Evolutionary conservation across 176 grass and related monocot species (phyloP), one percentile per base, ranked within the genome.

Genomic region (Zoysia pacifica): DNA sequence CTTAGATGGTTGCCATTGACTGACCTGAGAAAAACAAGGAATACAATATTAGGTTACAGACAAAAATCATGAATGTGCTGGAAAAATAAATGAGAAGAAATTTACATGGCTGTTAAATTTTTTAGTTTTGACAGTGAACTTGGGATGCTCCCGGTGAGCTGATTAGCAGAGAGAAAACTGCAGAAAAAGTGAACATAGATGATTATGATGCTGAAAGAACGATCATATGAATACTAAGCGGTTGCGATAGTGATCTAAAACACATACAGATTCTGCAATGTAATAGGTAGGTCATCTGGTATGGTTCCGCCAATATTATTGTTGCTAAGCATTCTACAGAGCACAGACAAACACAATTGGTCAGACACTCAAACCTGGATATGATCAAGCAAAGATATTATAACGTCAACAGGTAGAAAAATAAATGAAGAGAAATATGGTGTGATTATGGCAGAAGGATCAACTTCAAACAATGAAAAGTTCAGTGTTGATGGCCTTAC

Each of bases 121-220:
- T 39, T 67, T 11, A 99, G 79, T 53, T 91, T 85, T 69, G 97
- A 95, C 79, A 99, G 76, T 70, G 97, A 95, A 85, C 66, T 81
- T n/a, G 97, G 97, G 35, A 99, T 99, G 82, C 97, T 99, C 91
- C 97, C 97, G 58, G 90, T 93, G 69, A 99, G 83, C 65, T 99
- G 90, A 65, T 99, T 99, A 79, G 87, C 93, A 2, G 97, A 99
- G 40, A 99, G 90, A 69, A 99, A 99, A 72, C 97, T 99, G 90
- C 54, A 79, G 49, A 81, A 72, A 70, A 15, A 79, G 11, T 47
- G 39, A 40, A 9, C n/a, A 86, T 1, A 78, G 11, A 78, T 28
- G 28, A 28, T 73, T 40, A 46, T 52, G n/a, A 15, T 43, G n/a
- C 61, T 8, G 54, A 68, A 78, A 11, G 6, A 67, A 42, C 69